Conservation (phyloP, 306 rosid species). For the Carpinus fangiana region DNA sequence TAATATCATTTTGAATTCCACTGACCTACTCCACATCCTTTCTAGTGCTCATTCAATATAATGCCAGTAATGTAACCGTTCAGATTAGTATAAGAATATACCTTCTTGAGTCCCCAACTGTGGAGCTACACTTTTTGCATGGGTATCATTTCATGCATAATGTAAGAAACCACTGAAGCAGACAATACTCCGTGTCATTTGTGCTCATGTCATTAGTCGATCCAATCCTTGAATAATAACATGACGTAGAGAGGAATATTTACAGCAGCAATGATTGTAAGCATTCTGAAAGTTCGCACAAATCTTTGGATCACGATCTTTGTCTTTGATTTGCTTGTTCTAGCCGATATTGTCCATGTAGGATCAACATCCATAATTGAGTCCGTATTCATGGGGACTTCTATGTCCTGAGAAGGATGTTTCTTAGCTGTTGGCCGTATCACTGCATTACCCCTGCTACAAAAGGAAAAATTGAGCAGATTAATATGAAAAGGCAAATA, state of each 20-base stretch:
- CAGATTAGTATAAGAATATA: background rate
- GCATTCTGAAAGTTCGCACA: conserved; percentile 50
- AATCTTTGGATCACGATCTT: conserved; percentile 55
- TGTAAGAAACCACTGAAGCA: conserved; percentile 15
- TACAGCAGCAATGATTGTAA: conserved; percentile 68
- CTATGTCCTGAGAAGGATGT: conserved; percentile 44
- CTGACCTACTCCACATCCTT: background rate
- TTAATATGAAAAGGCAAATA: background rate
- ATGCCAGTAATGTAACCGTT: background rate
- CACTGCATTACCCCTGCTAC: conserved; percentile 68
- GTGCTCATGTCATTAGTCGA: conserved; percentile 45
- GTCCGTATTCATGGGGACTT: conserved; percentile 49
- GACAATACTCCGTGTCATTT: background rate
- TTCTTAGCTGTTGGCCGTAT: conserved; percentile 70
- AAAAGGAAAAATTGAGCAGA: conserved; percentile 6
- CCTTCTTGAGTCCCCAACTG: background rate
- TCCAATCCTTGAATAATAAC: conserved; percentile 86
- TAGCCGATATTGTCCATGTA: conserved; percentile 38
- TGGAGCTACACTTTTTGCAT: background rate
- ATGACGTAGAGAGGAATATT: conserved; percentile 79
- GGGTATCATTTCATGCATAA: background rate
- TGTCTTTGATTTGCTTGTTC: conserved; percentile 56
- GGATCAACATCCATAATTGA: conserved; percentile 48
- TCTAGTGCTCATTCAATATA: background rate
- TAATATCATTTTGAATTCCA: background rate